Evolutionary conservation across 1,284 basidiomycete species (phyloP), one percentile per base, ranked within the genome.

Genomic region (Ceratobasidium sp.): DNA sequence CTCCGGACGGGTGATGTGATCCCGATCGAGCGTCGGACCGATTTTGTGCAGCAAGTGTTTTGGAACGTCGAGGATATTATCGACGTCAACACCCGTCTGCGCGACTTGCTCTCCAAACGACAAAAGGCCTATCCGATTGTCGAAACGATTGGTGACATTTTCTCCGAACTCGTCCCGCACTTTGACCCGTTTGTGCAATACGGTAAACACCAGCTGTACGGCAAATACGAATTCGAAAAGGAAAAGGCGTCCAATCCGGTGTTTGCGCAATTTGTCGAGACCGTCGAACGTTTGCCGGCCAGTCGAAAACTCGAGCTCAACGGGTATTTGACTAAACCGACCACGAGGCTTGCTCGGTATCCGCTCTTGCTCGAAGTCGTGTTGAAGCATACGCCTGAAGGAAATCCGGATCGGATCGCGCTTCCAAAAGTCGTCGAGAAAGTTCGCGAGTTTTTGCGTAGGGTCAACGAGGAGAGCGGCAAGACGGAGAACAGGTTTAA

Each of bases 141-240:
- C 43, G 92, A 96, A 77, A 85, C 89, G 58, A 92, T 99, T 73
- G 94, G 94, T 0, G 97, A 99, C 81, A 89, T 99, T 74, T 88
- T 98, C 58, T 82, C 96, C 71, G 97, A 98, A 62, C 84, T 89
- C 43, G 93, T 97, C 1, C 94, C 94, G 0, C 87, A 92, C 79
- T 98, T 99, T 79, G 86, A 85, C 21, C 95, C 96, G 1, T 99
- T 98, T 78, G 96, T 99, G 65, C 88, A 89, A 57, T 99, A 99
- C 78, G 97, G 97, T 53, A 91, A 96, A 8, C 96, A 99, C 80
- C 97, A 99, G 80, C 84, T 98, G 72, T 98, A 97, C 80, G 97
- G 97, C 26, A 99, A 99, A 81, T 98, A 96, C 80, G 95, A 98
- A 82, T 98, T 99, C 80, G 97, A 99, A 84, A 97, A 96, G 85